Evolutionary conservation across 805 yeast species (phyloP).

Genomic region (Maudiozyma turicensis): DNA sequence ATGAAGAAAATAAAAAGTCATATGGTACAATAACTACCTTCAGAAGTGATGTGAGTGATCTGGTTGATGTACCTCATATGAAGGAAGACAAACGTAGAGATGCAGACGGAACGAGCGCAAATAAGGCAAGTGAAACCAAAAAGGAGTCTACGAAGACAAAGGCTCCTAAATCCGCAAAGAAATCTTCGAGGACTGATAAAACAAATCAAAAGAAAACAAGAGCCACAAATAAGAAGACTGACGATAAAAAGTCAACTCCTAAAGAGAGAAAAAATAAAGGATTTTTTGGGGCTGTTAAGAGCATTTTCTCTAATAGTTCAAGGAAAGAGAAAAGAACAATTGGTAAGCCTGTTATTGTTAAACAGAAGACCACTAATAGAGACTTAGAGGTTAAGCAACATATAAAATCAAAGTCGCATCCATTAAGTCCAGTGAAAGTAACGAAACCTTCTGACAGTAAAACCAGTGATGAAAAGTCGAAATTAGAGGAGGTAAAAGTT

Average conservation of each 20-base stretch:
- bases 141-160: not conserved
- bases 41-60: constrained; percentile 23
- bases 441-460: not conserved
- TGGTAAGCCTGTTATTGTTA: constrained; percentile 2
- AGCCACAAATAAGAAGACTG: not conserved
- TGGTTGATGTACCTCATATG: constrained; percentile 6
- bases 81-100: not conserved
- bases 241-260: not conserved
- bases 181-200: not conserved
- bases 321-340: not conserved
- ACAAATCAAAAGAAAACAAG: not conserved
- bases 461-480: not conserved
- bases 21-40: constrained; percentile 27
- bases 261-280: constrained; percentile 10
- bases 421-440: not conserved
- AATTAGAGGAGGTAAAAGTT: not conserved
- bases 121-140: not conserved
- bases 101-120: not conserved
- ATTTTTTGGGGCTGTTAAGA: constrained; percentile 9
- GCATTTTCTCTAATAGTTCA: constrained; percentile 7
- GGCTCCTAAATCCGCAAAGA: not conserved
- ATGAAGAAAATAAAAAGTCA: constrained; percentile 16
- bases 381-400: not conserved
- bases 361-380: not conserved
- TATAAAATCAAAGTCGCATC: not conserved